Evolutionary conservation across 192 early-diverging fungal genomes (phyloP).

Genomic region (Coemansia sp.): DNA sequence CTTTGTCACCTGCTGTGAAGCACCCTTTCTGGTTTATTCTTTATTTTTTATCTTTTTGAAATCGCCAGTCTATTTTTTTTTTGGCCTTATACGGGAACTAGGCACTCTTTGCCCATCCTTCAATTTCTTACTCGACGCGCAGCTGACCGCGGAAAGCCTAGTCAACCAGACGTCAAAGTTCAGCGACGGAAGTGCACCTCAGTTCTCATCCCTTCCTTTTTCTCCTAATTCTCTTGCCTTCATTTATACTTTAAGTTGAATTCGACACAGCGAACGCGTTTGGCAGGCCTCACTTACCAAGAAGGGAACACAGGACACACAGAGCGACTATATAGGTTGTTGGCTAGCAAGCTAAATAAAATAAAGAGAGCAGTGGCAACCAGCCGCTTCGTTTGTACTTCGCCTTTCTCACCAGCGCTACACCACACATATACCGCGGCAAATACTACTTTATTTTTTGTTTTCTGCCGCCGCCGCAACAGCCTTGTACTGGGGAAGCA

Average conservation of each 20-base stretch:
- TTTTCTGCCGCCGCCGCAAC: not conserved
- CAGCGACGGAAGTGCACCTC: not conserved
- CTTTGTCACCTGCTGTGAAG: not conserved
- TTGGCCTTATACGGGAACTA: not conserved
- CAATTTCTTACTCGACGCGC: not conserved
- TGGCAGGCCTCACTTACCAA: not conserved
- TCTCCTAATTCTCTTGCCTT: not conserved
- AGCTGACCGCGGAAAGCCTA: not conserved
- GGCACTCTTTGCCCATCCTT: not conserved
- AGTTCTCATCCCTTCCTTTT: not conserved
- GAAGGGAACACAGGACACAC: not conserved
- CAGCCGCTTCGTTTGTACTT: not conserved
- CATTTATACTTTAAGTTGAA: not conserved
- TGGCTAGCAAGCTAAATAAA: not conserved
- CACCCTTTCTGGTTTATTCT: not conserved
- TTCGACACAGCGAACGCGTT: not conserved
- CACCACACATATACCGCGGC: not conserved
- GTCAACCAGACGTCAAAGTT: not conserved
- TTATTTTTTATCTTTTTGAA: slow-evolving; percentile 1
- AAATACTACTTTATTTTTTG: not conserved
- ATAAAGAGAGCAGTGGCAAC: not conserved
- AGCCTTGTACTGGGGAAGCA: not conserved
- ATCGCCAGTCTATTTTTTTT: not conserved
- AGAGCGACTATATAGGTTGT: not conserved
- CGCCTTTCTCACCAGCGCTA: not conserved